phyloP scores from a whole-genome alignment of 495 filamentous ascomycete genomes.

The Durotheca rogersii region DNA sequence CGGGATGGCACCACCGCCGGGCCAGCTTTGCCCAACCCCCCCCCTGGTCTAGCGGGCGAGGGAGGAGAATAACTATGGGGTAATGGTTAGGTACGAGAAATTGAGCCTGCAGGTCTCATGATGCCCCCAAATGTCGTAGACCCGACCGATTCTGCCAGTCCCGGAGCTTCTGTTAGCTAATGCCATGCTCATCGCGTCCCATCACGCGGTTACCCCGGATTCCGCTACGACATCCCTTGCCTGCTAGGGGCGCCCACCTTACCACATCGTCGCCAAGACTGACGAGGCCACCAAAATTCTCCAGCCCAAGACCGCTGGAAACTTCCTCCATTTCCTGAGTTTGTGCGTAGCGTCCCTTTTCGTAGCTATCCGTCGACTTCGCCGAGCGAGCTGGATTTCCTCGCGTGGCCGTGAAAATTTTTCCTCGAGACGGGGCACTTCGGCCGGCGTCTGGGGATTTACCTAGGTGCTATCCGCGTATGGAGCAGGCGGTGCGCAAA shows the following conservation, averaged over 20 bases:
- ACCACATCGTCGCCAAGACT: background rate
- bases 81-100: conserved; percentile 41
- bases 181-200: conserved; percentile 27
- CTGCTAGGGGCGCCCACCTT: conserved; percentile 1
- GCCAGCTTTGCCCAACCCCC: conserved; percentile 21
- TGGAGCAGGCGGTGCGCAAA: too few species aligned
- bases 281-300: background rate
- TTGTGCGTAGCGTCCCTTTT: background rate
- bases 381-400: background rate
- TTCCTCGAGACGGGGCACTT: background rate
- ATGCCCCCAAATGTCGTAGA: conserved; percentile 38
- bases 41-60: conserved; percentile 25
- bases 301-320: background rate
- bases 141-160: conserved; percentile 14
- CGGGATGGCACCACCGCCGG: conserved; percentile 24
- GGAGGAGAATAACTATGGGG: conserved; percentile 42
- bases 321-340: background rate
- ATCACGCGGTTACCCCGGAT: conserved; percentile 39
- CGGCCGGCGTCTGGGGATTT: too few species aligned
- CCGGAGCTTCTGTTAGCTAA: conserved; percentile 26
- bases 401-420: background rate
- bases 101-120: conserved; percentile 33
- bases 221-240: conserved; percentile 32
- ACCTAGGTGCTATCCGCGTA: too few species aligned
- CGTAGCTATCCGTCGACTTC: background rate